A percentile compares a stretch with the other conserved stretches of the same genome.
Evolutionary conservation across 352 stramenopile species (phyloP).

Genomic region (Phytopythium kandeliae): DNA sequence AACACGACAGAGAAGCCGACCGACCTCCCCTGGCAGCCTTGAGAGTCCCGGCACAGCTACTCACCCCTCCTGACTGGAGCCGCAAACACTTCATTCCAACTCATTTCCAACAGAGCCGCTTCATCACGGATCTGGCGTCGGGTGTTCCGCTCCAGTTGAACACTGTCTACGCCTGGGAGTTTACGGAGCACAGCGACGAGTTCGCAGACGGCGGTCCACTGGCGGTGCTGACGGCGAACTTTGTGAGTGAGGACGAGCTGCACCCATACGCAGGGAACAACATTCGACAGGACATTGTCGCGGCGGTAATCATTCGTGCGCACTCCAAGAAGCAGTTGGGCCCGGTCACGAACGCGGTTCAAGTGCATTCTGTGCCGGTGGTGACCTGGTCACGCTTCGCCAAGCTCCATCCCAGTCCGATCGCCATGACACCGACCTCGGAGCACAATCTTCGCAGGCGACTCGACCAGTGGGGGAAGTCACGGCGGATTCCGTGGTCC

Average conservation of each 20-base stretch:
- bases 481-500: too few relatives aligned
- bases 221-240: slow-evolving; percentile 23
- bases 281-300: slow-evolving; percentile 19
- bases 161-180: slow-evolving; percentile 23
- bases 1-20: too few relatives aligned
- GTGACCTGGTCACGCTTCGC: slow-evolving; percentile 19
- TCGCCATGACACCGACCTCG: too few relatives aligned
- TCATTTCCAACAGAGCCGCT: slow-evolving; percentile 31
- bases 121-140: slow-evolving; percentile 19
- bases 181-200: slow-evolving; percentile 13
- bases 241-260: slow-evolving; percentile 29
- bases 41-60: too few relatives aligned
- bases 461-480: too few relatives aligned
- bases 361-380: slow-evolving; percentile 17
- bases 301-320: slow-evolving; percentile 15
- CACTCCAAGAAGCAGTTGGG: slow-evolving; percentile 9
- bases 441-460: too few relatives aligned
- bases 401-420: slow-evolving; percentile 19
- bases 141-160: slow-evolving; percentile 28
- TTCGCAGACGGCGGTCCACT: slow-evolving; percentile 17
- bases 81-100: too few relatives aligned
- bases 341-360: slow-evolving; percentile 4
- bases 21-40: too few relatives aligned
- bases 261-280: slow-evolving; percentile 21
- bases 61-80: too few relatives aligned